Conservation (phyloP, 2,329 filamentous ascomycete genomes). For the Blumeria graminis region DNA sequence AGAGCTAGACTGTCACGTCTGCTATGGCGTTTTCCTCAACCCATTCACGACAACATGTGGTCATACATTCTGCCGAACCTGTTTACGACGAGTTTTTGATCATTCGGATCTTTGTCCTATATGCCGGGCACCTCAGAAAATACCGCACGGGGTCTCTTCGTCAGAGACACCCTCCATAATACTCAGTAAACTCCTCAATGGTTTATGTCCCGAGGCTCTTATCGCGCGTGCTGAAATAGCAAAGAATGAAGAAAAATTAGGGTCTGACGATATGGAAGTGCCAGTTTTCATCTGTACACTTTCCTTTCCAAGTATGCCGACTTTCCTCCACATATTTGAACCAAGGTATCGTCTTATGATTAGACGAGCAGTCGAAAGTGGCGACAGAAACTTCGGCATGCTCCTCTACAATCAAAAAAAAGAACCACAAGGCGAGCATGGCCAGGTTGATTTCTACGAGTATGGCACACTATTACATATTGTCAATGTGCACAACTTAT, state of each 20-base stretch:
- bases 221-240: constrained; percentile 27
- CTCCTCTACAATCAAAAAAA: constrained; percentile 39
- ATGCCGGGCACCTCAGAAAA: constrained; percentile 41
- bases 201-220: constrained; percentile 46
- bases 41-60: constrained; percentile 69
- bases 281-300: constrained; percentile 65
- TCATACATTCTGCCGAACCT: constrained; percentile 70
- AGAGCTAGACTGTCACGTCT: constrained; percentile 75
- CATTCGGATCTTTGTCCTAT: constrained; percentile 59
- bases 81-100: constrained; percentile 51
- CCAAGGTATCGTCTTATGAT: constrained; percentile 85
- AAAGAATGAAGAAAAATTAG: constrained; percentile 30
- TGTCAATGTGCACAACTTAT: constrained; percentile 44
- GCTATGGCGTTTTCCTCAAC: constrained; percentile 59
- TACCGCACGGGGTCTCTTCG: constrained; percentile 18
- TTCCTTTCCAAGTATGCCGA: constrained; percentile 60
- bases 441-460: constrained; percentile 34
- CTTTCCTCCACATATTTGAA: constrained; percentile 78
- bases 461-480: constrained; percentile 63
- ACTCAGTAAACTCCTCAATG: constrained; percentile 36
- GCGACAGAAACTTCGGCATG: constrained; percentile 64
- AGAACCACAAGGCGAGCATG: constrained; percentile 27
- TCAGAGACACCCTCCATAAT: constrained; percentile 23
- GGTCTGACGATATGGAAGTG: constrained; percentile 31
- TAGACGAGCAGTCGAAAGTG: constrained; percentile 42